These are phyloP conservation scores for Thelephora ganbajun DNA, from an alignment of 768 basidiomycete genomes.

Conservation along the genomic window DNA sequence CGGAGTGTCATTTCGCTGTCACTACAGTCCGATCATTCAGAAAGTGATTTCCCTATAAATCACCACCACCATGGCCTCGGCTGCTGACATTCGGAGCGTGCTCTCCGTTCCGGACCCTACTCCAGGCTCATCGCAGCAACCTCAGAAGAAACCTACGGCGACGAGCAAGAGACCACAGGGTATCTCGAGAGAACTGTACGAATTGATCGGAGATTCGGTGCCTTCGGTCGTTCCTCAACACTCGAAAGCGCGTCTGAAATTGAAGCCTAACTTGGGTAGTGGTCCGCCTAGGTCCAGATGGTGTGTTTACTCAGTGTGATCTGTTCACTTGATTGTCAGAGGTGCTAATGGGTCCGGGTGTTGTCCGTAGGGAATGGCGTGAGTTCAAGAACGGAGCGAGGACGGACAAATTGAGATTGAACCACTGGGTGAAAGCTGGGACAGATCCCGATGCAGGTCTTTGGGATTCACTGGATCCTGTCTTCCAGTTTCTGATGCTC, in stretches of 20 bases:
- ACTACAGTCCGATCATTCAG: too few species aligned
- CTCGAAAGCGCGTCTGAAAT: constrained; percentile 73
- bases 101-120: constrained; percentile 39
- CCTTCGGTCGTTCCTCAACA: constrained; percentile 73
- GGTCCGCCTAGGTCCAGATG: constrained; percentile 51
- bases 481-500: not conserved
- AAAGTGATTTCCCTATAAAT: not conserved
- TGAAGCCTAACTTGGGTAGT: constrained; percentile 65
- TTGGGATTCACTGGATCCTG: constrained; percentile 7
- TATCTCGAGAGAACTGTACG: constrained; percentile 85
- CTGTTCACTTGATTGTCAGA: not conserved
- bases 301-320: constrained; percentile 22
- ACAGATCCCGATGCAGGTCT: constrained; percentile 41
- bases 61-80: constrained; percentile 46
- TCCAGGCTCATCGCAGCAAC: constrained; percentile 27
- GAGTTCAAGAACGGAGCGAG: constrained; percentile 64
- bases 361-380: constrained; percentile 52
- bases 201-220: constrained; percentile 87
- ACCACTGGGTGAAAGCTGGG: constrained; percentile 71
- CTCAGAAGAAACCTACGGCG: constrained; percentile 27
- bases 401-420: constrained; percentile 49
- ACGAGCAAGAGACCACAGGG: constrained; percentile 65
- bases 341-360: not conserved
- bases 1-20: too few species aligned
- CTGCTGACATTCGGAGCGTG: constrained; percentile 75